Percentiles rank a stretch among this genome's conserved stretches.
Conservation (phyloP, 495 filamentous ascomycete species). For the Penicillium lividum region DNA sequence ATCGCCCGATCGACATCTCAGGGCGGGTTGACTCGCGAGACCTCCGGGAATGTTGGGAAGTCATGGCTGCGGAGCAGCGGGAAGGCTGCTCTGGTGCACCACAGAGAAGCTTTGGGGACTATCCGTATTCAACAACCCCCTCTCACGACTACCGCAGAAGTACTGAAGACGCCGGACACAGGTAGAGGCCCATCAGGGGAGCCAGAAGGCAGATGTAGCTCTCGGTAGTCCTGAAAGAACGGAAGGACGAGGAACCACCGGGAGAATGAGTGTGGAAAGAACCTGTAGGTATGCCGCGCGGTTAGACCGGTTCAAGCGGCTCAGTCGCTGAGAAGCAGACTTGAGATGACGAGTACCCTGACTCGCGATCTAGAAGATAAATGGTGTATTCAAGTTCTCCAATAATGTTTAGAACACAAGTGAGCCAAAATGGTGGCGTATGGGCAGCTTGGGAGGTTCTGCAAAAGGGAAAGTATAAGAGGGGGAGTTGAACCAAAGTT, state of each 20-base stretch:
- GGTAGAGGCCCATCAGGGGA: slow-evolving; percentile 42
- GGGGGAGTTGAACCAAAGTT: slow-evolving; percentile 7
- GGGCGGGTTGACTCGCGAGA: slow-evolving; percentile 43
- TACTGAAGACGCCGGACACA: slow-evolving; percentile 22
- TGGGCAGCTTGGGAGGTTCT: not conserved
- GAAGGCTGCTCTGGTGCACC: slow-evolving; percentile 13
- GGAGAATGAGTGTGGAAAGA: slow-evolving; percentile 15
- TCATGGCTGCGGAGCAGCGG: slow-evolving; percentile 34
- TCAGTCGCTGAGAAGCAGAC: not conserved
- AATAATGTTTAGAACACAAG: slow-evolving; percentile 3
- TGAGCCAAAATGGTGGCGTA: not conserved
- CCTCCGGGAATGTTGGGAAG: slow-evolving; percentile 45
- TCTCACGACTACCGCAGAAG: slow-evolving; percentile 45
- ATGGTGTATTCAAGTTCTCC: slow-evolving; percentile 2
- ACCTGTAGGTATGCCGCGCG: slow-evolving; percentile 14
- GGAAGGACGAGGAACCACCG: slow-evolving; percentile 22
- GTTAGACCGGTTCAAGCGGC: slow-evolving; percentile 13
- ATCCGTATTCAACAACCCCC: slow-evolving; percentile 27
- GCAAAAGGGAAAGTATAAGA: not conserved
- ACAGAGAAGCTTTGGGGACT: slow-evolving; percentile 12
- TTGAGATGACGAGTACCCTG: not conserved
- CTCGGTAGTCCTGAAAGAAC: slow-evolving; percentile 6
- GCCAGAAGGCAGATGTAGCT: slow-evolving; percentile 10
- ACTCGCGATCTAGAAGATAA: slow-evolving; percentile 6
- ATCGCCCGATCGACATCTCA: slow-evolving; percentile 73